A percentile compares a stretch with the other conserved stretches of the same genome.
These are phyloP conservation scores for Phytophthora hibernalis DNA, from an alignment of 352 stramenopile genomes.

Conservation along the genomic window DNA sequence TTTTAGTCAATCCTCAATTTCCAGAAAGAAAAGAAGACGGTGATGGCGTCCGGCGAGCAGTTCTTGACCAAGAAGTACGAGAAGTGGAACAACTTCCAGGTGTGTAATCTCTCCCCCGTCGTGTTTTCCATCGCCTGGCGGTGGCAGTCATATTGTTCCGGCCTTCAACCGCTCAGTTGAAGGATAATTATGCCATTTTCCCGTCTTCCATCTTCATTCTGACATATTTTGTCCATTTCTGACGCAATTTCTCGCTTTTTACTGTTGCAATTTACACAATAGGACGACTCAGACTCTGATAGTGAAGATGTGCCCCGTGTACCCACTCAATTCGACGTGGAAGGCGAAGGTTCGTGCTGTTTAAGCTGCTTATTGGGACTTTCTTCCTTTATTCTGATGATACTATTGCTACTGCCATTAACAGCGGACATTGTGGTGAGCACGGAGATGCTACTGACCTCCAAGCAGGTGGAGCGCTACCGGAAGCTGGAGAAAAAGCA, in stretches of 20 bases:
- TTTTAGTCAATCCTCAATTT: conserved; percentile 7
- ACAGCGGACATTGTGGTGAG: conserved; percentile 83
- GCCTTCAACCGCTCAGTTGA: conserved; percentile 7
- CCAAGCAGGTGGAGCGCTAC: conserved; percentile 72
- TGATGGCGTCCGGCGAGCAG: conserved; percentile 60
- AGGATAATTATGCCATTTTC: background rate
- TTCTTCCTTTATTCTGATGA: background rate
- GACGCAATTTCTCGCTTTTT: background rate
- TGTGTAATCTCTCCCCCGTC: conserved; percentile 20
- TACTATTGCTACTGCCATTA: conserved; percentile 6
- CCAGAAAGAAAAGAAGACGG: background rate
- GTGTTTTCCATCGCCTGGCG: background rate
- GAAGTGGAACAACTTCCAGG: conserved; percentile 90
- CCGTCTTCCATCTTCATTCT: background rate
- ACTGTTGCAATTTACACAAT: background rate
- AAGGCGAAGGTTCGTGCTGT: conserved; percentile 70
- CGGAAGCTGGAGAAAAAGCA: conserved; percentile 78
- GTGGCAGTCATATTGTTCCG: background rate
- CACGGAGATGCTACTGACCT: conserved; percentile 69
- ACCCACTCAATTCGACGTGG: conserved; percentile 83
- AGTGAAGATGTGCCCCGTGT: conserved; percentile 61
- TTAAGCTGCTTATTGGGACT: background rate
- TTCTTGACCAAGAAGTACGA: conserved; percentile 90
- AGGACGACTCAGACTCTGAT: conserved; percentile 76
- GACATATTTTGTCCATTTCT: background rate